A percentile compares a stretch with the other conserved stretches of the same genome.
phyloP scores from a whole-genome alignment of 2,329 filamentous ascomycete genomes.

The Xylariaceae sp. region DNA sequence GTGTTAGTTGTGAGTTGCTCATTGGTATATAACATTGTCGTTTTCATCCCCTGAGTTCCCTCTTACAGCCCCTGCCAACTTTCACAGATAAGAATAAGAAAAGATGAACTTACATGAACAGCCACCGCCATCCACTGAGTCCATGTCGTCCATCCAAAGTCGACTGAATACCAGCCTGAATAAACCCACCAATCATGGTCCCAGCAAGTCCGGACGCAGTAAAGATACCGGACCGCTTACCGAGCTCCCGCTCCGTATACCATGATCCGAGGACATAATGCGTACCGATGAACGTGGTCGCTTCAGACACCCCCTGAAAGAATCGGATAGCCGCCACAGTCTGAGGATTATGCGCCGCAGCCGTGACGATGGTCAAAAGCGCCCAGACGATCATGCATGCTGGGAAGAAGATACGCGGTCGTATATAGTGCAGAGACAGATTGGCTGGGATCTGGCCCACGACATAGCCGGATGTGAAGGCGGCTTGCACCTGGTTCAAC shows the following conservation, averaged over 20 bases:
- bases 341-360: slow-evolving; percentile 44
- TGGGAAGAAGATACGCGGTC: slow-evolving; percentile 59
- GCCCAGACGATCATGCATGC: slow-evolving; percentile 61
- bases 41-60: background rate
- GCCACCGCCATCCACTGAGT: slow-evolving; percentile 52
- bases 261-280: slow-evolving; percentile 58
- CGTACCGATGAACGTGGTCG: slow-evolving; percentile 51
- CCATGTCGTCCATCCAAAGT: slow-evolving; percentile 43
- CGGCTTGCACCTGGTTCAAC: slow-evolving; percentile 50
- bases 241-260: slow-evolving; percentile 57
- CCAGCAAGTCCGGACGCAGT: slow-evolving; percentile 55
- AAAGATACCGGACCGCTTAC: slow-evolving; percentile 57
- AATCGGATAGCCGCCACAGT: slow-evolving; percentile 57
- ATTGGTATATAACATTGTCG: background rate
- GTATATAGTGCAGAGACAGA: slow-evolving; percentile 57
- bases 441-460: slow-evolving; percentile 58
- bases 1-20: slow-evolving; percentile 1
- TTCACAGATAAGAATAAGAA: background rate
- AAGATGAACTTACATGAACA: slow-evolving; percentile 35
- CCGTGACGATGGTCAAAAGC: slow-evolving; percentile 57
- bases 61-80: background rate
- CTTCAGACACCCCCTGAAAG: slow-evolving; percentile 51
- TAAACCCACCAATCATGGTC: slow-evolving; percentile 58
- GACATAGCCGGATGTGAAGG: slow-evolving; percentile 41
- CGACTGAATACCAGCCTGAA: slow-evolving; percentile 50